A percentile compares a stretch with the other conserved stretches of the same genome.
phyloP scores from a whole-genome alignment of 495 filamentous ascomycete species.

The Lophium mytilinum region DNA sequence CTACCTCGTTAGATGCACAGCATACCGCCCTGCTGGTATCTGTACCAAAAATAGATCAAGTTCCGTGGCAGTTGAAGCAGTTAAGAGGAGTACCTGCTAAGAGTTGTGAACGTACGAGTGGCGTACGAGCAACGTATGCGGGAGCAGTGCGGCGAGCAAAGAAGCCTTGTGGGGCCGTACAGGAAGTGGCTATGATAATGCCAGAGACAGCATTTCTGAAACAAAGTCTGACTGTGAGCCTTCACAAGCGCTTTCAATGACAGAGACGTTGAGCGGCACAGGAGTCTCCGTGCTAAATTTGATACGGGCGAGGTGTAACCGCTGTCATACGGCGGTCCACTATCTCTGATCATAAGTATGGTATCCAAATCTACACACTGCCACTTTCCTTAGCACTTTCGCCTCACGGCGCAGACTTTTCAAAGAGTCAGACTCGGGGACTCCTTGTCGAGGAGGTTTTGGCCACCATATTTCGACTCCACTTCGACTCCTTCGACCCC shows the following conservation, averaged over 20 bases:
- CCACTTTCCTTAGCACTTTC: background rate
- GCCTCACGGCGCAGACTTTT: background rate
- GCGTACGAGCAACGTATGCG: background rate
- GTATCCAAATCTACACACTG: background rate
- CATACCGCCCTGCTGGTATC: background rate
- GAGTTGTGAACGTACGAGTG: background rate
- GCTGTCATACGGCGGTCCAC: background rate
- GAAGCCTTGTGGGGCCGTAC: background rate
- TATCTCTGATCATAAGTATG: slow-evolving; percentile 1
- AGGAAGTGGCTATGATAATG: background rate
- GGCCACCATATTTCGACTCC: background rate
- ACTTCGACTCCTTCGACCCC: background rate
- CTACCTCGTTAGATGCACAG: background rate
- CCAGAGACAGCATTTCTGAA: background rate
- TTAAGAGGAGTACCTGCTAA: background rate
- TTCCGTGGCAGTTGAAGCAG: background rate
- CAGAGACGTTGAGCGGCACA: background rate
- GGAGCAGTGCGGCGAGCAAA: background rate
- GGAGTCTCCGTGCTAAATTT: background rate
- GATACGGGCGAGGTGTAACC: background rate
- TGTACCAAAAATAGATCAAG: background rate
- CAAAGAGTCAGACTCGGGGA: background rate
- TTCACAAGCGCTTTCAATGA: background rate
- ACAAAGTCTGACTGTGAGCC: background rate
- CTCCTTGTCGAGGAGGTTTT: background rate